Evolutionary conservation across 2,329 filamentous ascomycete genomes (phyloP), one percentile per base, ranked within the genome.

Genomic region (Orbilia ellipsospora): DNA sequence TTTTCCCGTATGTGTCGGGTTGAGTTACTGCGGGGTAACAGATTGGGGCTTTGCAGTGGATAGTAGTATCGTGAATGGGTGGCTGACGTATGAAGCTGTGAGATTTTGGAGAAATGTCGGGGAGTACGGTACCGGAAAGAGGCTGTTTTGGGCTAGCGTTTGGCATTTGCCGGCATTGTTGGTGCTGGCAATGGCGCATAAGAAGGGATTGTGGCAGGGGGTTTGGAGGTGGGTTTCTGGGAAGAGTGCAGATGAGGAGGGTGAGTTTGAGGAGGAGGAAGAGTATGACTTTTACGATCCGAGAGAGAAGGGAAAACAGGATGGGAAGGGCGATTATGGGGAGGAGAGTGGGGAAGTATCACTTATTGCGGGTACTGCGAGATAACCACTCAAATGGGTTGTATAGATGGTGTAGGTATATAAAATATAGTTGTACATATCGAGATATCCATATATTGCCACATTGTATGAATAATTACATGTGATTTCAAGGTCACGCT

Each of bases 141-240:
- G 90, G 0, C 83, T 99, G 62, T 99, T 99, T 82, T 99, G 95
- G 95, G 94, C 95, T 1, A 97, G 93, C 82, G 93, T 99, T 8
- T 98, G 94, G 95, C 94, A 97, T 83, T 82, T 99, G 56, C 95
- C 95, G 0, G 91, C 90, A 26, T 87, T 98, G 50, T 89, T 99
- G 86, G 93, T 97, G 55, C 85, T 97, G 75, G 94, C 93, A 1
- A 90, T 98, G 82, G 88, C 91, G 66, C 92, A 96, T 83, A 99
- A 99, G 87, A 96, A 93, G 84, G 94, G 94, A 0, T 87, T 97
- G 83, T 95, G 92, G 93, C 87, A 89, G 77, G 87, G 93, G 15
- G 88, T 94, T n/a, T 94, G 91, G 89, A 87, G 85, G 67, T 88
- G 88, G 67, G 83, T 92, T 0, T 85, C 88, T 66, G 91, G 90